A percentile compares a stretch with the other conserved stretches of the same genome.
Conservation (phyloP, 179 eudicot species). For the Camellia oleifera region DNA sequence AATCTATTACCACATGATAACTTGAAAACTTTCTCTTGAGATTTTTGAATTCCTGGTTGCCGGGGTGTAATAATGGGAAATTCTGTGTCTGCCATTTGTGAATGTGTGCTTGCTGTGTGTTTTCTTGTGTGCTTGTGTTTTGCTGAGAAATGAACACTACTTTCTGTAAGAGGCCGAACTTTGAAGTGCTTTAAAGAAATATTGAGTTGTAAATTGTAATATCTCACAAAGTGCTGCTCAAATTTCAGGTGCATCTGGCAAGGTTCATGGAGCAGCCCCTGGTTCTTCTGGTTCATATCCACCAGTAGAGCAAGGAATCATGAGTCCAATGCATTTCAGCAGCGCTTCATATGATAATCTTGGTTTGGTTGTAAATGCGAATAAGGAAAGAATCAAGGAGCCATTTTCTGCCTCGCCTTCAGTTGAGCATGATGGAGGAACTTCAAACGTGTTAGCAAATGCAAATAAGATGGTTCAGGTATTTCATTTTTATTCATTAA, state of each 20-base stretch:
- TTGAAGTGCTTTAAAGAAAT: not conserved
- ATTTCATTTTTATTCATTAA: conserved; percentile 15
- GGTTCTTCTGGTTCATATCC: conserved; percentile 34
- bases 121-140: not conserved
- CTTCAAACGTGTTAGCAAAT: conserved; percentile 24
- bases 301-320: conserved; percentile 24
- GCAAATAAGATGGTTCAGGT: conserved; percentile 58
- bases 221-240: not conserved
- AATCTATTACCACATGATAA: conserved; percentile 1
- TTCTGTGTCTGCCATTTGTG: not conserved
- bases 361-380: conserved; percentile 19
- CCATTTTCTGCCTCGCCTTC: conserved; percentile 24
- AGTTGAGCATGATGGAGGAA: conserved; percentile 44
- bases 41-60: conserved; percentile 9
- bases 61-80: not conserved
- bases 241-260: conserved; percentile 36
- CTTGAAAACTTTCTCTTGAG: not conserved
- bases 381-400: conserved; percentile 26
- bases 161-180: not conserved
- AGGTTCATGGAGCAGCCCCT: conserved; percentile 27
- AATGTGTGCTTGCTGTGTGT: not conserved
- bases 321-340: conserved; percentile 24
- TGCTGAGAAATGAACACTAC: conserved; percentile 3
- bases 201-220: not conserved
- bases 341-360: conserved; percentile 26